Percentiles rank a stretch among this genome's conserved stretches.
These are phyloP conservation scores for Eutrema salsugineum DNA, from an alignment of 441 rosid species.

Conservation along the genomic window DNA sequence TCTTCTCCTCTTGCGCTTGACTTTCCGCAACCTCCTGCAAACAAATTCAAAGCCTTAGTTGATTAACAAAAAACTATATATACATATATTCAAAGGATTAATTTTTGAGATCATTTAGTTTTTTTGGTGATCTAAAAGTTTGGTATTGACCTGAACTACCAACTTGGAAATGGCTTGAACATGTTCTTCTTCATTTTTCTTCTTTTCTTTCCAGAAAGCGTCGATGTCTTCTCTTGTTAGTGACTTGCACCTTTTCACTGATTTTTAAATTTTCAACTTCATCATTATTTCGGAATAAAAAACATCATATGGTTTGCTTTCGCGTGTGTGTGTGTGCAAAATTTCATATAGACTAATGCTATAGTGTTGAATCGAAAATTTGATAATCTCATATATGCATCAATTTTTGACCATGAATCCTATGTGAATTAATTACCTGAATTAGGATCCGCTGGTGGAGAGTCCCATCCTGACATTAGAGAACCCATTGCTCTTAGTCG, in stretches of 20 bases:
- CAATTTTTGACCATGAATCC: not conserved
- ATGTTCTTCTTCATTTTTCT: slow-evolving; percentile 61
- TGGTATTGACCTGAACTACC: slow-evolving; percentile 9
- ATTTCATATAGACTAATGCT: not conserved
- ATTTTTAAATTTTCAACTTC: not conserved
- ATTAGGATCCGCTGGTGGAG: slow-evolving; percentile 51
- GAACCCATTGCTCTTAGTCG: slow-evolving; percentile 62
- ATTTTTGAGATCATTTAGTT: not conserved
- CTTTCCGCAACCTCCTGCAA: slow-evolving; percentile 21
- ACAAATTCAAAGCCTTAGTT: not conserved
- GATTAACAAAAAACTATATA: no score
- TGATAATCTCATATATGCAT: not conserved
- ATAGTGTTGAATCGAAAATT: not conserved
- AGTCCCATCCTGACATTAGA: slow-evolving; percentile 92
- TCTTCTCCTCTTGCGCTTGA: slow-evolving; percentile 1
- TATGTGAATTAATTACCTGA: slow-evolving; percentile 36
- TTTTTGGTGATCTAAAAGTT: not conserved
- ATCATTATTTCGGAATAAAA: not conserved
- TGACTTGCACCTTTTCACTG: slow-evolving; percentile 62
- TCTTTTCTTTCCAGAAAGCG: slow-evolving; percentile 67
- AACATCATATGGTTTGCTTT: not conserved
- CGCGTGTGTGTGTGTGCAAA: not conserved
- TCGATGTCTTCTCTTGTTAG: slow-evolving; percentile 71
- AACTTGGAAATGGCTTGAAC: slow-evolving; percentile 42
- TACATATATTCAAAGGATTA: not conserved